phyloP scores from a whole-genome alignment of 192 early-diverging fungal genomes.

The Neocallimastix lanati region DNA sequence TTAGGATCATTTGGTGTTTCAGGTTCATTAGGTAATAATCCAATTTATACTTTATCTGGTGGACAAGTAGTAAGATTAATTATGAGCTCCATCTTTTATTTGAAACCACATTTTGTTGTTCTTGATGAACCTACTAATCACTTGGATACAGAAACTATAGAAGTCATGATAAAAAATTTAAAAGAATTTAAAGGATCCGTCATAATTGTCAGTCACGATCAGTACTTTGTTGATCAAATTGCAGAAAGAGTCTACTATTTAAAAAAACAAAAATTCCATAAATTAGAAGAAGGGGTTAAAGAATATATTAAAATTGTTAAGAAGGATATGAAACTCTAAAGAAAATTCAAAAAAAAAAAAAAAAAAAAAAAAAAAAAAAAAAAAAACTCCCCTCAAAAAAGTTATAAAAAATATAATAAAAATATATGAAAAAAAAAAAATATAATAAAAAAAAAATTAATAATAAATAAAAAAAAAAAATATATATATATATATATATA shows the following conservation, averaged over 20 bases:
- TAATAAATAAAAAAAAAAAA: no score
- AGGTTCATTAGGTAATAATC: conserved; percentile 34
- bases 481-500: no score
- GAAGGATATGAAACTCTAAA: background rate
- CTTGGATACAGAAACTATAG: conserved; percentile 71
- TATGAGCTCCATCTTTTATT: conserved; percentile 42
- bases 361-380: no score
- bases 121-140: conserved; percentile 56
- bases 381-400: no score
- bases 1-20: conserved; percentile 62
- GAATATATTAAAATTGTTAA: background rate
- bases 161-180: conserved; percentile 50
- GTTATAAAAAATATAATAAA: no score
- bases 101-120: background rate
- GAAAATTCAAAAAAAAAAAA: background rate
- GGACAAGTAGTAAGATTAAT: conserved; percentile 68
- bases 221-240: conserved; percentile 55
- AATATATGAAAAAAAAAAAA: no score
- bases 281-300: background rate
- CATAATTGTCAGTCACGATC: conserved; percentile 73
- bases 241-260: conserved; percentile 11
- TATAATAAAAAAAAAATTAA: no score
- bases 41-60: conserved; percentile 50
- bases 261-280: background rate
- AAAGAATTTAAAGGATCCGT: conserved; percentile 54